A percentile compares a stretch with the other conserved stretches of the same genome.
Evolutionary conservation across 2,329 filamentous ascomycete genomes (phyloP).

Genomic region (Pseudogymnoascus sp.): DNA sequence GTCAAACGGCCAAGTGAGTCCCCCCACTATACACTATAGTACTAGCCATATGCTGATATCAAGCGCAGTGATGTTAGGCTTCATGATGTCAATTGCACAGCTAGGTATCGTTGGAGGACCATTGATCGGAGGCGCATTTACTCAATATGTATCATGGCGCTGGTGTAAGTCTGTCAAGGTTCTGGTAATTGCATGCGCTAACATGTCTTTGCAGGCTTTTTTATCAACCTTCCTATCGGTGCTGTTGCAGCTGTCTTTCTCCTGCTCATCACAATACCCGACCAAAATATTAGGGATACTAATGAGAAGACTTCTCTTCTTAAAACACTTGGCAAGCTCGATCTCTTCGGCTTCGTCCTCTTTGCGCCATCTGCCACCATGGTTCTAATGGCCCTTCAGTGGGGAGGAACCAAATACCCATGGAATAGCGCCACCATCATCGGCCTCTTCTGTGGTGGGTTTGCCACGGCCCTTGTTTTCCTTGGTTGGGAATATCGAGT

Average conservation of each 20-base stretch:
- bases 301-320: neutral
- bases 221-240: constrained; percentile 37
- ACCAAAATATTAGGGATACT: constrained; percentile 13
- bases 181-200: neutral
- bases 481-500: constrained; percentile 21
- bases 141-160: constrained; percentile 13
- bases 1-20: constrained; percentile 15
- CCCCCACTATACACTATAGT: neutral
- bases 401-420: constrained; percentile 28
- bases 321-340: constrained; percentile 22
- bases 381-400: constrained; percentile 31
- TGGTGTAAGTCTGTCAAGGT: constrained; percentile 14
- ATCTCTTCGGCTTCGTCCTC: constrained; percentile 29
- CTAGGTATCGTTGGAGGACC: constrained; percentile 11
- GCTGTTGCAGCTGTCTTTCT: constrained; percentile 28
- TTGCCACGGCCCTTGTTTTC: constrained; percentile 19
- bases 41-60: neutral
- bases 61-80: neutral
- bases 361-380: constrained; percentile 28
- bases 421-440: constrained; percentile 27
- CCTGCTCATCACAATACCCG: constrained; percentile 32
- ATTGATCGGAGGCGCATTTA: constrained; percentile 14
- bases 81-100: constrained; percentile 11
- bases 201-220: constrained; percentile 26
- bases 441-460: constrained; percentile 24